Evolutionary conservation across 306 rosid species (phyloP).

Genomic region (Herpetospermum pedunculosum): DNA sequence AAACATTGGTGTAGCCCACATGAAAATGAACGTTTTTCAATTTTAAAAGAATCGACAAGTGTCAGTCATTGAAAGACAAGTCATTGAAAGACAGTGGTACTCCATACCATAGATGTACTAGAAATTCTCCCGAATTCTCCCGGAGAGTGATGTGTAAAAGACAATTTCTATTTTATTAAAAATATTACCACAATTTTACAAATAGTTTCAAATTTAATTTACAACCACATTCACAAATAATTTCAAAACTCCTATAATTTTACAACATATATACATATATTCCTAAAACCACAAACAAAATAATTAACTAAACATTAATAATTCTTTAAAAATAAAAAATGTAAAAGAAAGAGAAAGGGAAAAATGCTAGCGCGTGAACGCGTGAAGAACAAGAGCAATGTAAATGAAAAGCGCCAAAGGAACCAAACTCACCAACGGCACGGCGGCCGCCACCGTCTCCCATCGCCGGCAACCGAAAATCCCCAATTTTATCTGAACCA

Average conservation of each 20-base stretch:
- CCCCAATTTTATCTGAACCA: slow-evolving; percentile 76
- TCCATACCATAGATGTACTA: too few relatives aligned
- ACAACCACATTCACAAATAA: too few relatives aligned
- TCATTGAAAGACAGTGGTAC: too few relatives aligned
- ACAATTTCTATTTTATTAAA: too few relatives aligned
- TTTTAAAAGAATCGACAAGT: too few relatives aligned
- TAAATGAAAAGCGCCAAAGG: slow-evolving; percentile 54
- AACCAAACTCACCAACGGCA: slow-evolving; percentile 66
- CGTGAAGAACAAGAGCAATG: slow-evolving; percentile 50
- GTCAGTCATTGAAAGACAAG: too few relatives aligned
- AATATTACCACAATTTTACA: too few relatives aligned
- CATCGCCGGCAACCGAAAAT: slow-evolving; percentile 49
- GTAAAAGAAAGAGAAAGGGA: neutral
- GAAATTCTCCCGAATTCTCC: too few relatives aligned
- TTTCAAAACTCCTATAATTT: neutral
- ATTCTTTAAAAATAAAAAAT: neutral
- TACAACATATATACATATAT: neutral
- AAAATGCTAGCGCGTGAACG: slow-evolving; percentile 41
- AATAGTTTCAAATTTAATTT: too few relatives aligned
- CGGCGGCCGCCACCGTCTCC: slow-evolving; percentile 46
- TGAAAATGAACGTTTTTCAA: too few relatives aligned
- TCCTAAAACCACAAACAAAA: neutral
- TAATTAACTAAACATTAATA: neutral
- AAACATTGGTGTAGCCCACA: too few relatives aligned
- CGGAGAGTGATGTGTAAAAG: too few relatives aligned